These are phyloP conservation scores for Linum trigynum DNA, from an alignment of 345 rosid genomes.

Conservation along the genomic window DNA sequence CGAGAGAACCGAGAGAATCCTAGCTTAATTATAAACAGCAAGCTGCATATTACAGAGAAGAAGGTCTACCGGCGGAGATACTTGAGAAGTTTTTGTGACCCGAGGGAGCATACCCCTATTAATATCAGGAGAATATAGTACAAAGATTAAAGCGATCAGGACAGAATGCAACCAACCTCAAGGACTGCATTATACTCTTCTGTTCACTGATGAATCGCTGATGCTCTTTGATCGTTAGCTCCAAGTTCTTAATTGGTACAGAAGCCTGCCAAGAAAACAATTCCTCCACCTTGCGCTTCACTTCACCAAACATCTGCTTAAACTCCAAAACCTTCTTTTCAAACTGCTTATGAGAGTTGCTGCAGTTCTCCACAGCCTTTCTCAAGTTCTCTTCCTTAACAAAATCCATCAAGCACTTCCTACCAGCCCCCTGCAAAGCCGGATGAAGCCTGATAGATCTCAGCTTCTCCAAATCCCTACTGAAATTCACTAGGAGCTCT, in stretches of 20 bases:
- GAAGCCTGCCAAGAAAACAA: constrained; percentile 49
- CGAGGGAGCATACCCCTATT: no score
- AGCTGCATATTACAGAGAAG: not conserved
- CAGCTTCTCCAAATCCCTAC: constrained; percentile 69
- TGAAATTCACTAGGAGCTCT: constrained; percentile 61
- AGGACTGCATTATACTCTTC: constrained; percentile 85
- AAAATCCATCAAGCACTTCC: constrained; percentile 66
- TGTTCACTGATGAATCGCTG: constrained; percentile 59
- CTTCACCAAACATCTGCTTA: constrained; percentile 69
- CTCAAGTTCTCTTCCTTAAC: constrained; percentile 77
- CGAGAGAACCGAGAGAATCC: not conserved
- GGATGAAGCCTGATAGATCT: constrained; percentile 75
- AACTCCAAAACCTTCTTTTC: constrained; percentile 81
- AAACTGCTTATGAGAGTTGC: constrained; percentile 71
- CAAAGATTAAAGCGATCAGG: constrained; percentile 3
- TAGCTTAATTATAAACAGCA: not conserved
- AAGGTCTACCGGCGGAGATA: not conserved
- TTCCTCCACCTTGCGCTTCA: constrained; percentile 63
- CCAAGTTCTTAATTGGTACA: constrained; percentile 43
- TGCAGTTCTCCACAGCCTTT: constrained; percentile 59
- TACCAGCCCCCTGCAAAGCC: constrained; percentile 40
- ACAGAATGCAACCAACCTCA: constrained; percentile 54
- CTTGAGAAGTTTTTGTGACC: not conserved
- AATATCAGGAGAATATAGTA: not conserved
- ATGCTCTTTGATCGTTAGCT: constrained; percentile 54